Percentiles rank a stretch among this genome's conserved stretches.
phyloP scores from a whole-genome alignment of 305 asterid species.

The Fraxinus angustifolia region DNA sequence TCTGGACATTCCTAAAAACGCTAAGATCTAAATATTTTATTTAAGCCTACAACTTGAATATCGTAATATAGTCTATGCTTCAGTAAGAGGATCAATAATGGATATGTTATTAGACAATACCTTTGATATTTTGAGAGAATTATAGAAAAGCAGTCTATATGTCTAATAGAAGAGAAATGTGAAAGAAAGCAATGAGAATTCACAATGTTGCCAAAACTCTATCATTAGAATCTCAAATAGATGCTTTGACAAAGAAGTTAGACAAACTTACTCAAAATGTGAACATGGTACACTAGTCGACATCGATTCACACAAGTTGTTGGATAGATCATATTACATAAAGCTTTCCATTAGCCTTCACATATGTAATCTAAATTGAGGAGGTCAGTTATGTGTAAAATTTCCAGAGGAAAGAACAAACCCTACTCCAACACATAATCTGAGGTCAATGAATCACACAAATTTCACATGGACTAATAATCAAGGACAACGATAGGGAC shows the following conservation, averaged over 20 bases:
- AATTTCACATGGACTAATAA: neutral
- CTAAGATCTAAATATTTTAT: neutral
- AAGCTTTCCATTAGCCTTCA: neutral
- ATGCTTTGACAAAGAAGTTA: neutral
- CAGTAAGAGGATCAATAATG: no score
- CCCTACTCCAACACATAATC: neutral
- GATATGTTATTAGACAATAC: neutral
- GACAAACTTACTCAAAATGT: neutral
- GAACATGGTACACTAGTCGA: neutral
- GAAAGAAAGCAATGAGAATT: neutral
- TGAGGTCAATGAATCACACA: neutral
- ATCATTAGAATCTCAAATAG: neutral
- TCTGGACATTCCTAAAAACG: neutral
- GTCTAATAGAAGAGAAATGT: neutral
- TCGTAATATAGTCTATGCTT: neutral
- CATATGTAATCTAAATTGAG: neutral
- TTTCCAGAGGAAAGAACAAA: neutral
- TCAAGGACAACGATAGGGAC: neutral
- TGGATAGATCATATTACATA: neutral
- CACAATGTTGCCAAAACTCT: neutral
- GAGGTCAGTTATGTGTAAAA: neutral
- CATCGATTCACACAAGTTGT: neutral
- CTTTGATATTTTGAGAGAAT: neutral
- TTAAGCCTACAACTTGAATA: neutral
- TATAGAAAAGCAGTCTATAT: neutral